These are phyloP conservation scores for Xylariaceae sp. DNA, from an alignment of 2,329 filamentous ascomycete species.

Conservation along the genomic window DNA sequence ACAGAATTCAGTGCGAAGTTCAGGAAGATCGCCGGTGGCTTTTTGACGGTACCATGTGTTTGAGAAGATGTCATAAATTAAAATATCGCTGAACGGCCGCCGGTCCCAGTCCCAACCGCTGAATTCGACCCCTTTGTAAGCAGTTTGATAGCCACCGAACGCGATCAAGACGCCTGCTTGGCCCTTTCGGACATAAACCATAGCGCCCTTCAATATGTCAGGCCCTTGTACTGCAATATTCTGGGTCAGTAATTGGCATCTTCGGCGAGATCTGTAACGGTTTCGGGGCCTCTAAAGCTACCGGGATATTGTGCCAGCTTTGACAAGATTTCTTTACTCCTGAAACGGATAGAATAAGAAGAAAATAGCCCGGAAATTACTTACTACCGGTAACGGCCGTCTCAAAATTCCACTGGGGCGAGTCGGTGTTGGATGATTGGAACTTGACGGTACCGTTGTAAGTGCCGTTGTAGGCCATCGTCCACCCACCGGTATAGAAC, in stretches of 20 bases:
- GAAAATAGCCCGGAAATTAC: no score
- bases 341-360: no score
- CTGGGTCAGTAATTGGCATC: not conserved
- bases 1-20: conserved; percentile 29
- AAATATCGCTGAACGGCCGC: conserved; percentile 30
- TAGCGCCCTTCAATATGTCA: conserved; percentile 28
- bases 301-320: not conserved
- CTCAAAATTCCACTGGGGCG: conserved; percentile 22
- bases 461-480: conserved; percentile 21
- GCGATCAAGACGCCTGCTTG: conserved; percentile 26
- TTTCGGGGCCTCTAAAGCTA: not conserved
- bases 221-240: conserved; percentile 16
- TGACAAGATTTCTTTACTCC: no score
- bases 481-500: conserved; percentile 27
- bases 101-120: conserved; percentile 14
- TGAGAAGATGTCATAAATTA: conserved; percentile 26
- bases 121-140: conserved; percentile 8
- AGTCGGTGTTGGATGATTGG: conserved; percentile 15
- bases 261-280: not conserved
- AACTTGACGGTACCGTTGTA: conserved; percentile 29
- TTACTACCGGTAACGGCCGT: not conserved
- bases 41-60: conserved; percentile 30
- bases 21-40: conserved; percentile 25
- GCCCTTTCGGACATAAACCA: conserved; percentile 31
- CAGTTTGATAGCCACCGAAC: conserved; percentile 31